Evolutionary conservation across 2,329 filamentous ascomycete genomes (phyloP), one percentile per base, ranked within the genome.

Genomic region (Cryphonectria japonica): DNA sequence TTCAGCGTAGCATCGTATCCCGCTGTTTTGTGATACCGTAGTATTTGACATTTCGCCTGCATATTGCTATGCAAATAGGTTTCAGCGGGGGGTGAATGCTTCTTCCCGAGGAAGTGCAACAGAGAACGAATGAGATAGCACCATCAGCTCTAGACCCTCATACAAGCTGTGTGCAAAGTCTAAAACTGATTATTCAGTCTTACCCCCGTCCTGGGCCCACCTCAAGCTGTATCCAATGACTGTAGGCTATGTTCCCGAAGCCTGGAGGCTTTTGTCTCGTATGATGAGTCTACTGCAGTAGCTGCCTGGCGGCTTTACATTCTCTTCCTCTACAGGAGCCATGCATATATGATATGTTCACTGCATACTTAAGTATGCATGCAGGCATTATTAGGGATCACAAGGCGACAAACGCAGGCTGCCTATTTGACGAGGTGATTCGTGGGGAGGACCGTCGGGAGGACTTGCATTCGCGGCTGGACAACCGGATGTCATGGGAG

Each of bases 111-210:
- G 22, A 26, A 52, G 39, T 43, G 54, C 59, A 61, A 19, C 41
- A 59, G 26, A 8, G 26, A 13, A 59, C 29, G 29, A 34, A 59
- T 11, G 16, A 29, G 54, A 34, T n/a, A 7, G 13, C 29, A 5
- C 26, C 54, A 6, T 34, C 29, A 19, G 54, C 54, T 59, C 46
- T 29, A 59, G 6, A 16, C 26, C 29, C n/a, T 52, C 46, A 64
- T 72, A 68, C 70, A 72, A 59, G 50, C 50, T 61, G 64, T 61
- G 26, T 60, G 64, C 70, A 59, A 64, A 67, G 64, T 34, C 34
- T 26, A 3, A 19, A 16, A 19, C 34, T 34, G 61, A 7, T 32
- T 11, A 16, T 4, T n/a, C 16, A 16, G 37, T 37, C 26, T 46
- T 26, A 46, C 32, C 16, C 22, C 52, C 61, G 3, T 8, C 13